phyloP scores from a whole-genome alignment of 1,284 basidiomycete species.

The Puccinia novopanici region DNA sequence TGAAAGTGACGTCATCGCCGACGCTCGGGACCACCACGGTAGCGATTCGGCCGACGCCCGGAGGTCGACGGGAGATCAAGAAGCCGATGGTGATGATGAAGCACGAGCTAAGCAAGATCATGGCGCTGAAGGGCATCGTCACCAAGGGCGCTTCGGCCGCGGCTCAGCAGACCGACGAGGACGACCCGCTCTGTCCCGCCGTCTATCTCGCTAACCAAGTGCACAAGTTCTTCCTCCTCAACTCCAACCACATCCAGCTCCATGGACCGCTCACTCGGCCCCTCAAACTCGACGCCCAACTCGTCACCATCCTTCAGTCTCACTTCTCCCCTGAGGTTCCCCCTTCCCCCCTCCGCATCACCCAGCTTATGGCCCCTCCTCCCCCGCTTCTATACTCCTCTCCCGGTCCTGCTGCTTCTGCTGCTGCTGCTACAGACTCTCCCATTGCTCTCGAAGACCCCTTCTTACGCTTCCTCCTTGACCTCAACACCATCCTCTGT shows the following conservation, averaged over 20 bases:
- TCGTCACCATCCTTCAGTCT: background rate
- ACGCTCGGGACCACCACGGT: background rate
- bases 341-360: background rate
- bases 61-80: constrained; percentile 4
- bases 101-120: constrained; percentile 20
- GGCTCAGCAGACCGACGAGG: background rate
- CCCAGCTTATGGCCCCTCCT: background rate
- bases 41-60: background rate
- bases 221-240: constrained; percentile 20
- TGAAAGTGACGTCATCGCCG: background rate
- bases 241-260: background rate
- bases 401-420: background rate
- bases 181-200: background rate
- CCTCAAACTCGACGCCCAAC: background rate
- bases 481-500: background rate
- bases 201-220: constrained; percentile 8
- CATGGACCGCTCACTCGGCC: background rate
- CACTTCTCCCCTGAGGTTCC: background rate
- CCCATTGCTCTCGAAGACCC: background rate
- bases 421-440: background rate
- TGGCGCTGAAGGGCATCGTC: constrained; percentile 6
- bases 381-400: background rate
- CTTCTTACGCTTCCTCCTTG: background rate
- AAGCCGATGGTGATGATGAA: constrained; percentile 37
- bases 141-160: background rate